phyloP scores from a whole-genome alignment of 1,284 basidiomycete genomes.

The Heterobasidion irregulare region DNA sequence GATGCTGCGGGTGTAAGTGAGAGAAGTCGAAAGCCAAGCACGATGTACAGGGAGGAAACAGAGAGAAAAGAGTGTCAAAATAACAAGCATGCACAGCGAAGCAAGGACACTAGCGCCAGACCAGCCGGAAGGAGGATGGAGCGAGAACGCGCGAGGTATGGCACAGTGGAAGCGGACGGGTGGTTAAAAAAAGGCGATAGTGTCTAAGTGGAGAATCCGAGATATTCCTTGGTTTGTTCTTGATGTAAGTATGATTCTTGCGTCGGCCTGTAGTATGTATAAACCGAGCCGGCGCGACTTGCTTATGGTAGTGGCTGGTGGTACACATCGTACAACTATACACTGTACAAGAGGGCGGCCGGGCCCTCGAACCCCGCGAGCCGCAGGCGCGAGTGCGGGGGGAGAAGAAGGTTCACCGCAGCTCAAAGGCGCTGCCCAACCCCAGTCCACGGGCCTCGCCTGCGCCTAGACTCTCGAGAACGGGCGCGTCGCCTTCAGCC shows the following conservation, averaged over 20 bases:
- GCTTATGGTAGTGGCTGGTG: neutral
- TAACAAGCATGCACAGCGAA: neutral
- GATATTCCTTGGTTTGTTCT: neutral
- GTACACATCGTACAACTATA: neutral
- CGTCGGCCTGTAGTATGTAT: neutral
- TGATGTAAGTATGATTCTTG: neutral
- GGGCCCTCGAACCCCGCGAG: neutral
- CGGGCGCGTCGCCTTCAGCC: conserved; percentile 6
- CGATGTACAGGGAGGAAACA: neutral
- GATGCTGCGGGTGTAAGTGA: too few relatives aligned
- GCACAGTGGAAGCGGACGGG: neutral
- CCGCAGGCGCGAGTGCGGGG: neutral
- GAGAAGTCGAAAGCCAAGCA: too few relatives aligned
- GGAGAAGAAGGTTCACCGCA: conserved; percentile 27
- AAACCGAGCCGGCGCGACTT: neutral
- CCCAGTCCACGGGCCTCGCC: conserved; percentile 12
- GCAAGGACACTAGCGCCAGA: neutral
- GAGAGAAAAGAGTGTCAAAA: neutral
- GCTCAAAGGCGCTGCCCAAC: conserved; percentile 50
- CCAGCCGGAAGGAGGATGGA: neutral
- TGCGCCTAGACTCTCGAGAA: neutral
- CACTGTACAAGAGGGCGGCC: neutral
- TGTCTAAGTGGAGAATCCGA: neutral
- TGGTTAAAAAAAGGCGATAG: neutral
- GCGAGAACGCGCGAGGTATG: neutral